phyloP scores from a whole-genome alignment of 768 basidiomycete species.

The Leccinum variicolor region DNA sequence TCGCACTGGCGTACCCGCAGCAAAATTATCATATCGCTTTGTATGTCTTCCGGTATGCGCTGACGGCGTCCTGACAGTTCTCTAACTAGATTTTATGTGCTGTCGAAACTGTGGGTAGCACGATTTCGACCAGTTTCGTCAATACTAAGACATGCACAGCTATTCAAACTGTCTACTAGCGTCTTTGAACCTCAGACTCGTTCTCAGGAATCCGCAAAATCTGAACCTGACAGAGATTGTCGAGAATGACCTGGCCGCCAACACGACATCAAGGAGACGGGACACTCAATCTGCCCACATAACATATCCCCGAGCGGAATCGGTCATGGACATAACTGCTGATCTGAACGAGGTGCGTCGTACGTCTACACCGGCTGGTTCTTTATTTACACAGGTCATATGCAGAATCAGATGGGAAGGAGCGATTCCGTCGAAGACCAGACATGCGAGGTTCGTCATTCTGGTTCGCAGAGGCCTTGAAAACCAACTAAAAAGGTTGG shows the following conservation, averaged over 20 bases:
- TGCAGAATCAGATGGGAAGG: background rate
- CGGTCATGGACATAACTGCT: background rate
- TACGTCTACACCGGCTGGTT: background rate
- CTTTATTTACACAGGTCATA: background rate
- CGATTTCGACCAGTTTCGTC: background rate
- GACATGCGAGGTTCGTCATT: background rate
- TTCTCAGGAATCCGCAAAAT: background rate
- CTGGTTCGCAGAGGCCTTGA: background rate
- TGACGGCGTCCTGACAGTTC: background rate
- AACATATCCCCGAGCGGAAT: background rate
- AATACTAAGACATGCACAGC: background rate
- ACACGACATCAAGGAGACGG: background rate
- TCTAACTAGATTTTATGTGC: background rate
- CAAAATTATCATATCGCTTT: slow-evolving; percentile 15
- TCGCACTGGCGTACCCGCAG: background rate
- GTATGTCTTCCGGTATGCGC: slow-evolving; percentile 5
- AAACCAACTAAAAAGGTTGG: background rate
- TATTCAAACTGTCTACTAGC: background rate
- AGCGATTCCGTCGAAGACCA: background rate
- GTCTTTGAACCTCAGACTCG: background rate
- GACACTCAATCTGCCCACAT: background rate
- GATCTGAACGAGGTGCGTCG: background rate
- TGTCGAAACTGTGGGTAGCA: background rate
- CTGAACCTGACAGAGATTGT: background rate
- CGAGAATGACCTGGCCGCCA: background rate